Percentiles rank a stretch among this genome's conserved stretches.
phyloP scores from a whole-genome alignment of 306 rosid genomes.

The Geum urbanum region DNA sequence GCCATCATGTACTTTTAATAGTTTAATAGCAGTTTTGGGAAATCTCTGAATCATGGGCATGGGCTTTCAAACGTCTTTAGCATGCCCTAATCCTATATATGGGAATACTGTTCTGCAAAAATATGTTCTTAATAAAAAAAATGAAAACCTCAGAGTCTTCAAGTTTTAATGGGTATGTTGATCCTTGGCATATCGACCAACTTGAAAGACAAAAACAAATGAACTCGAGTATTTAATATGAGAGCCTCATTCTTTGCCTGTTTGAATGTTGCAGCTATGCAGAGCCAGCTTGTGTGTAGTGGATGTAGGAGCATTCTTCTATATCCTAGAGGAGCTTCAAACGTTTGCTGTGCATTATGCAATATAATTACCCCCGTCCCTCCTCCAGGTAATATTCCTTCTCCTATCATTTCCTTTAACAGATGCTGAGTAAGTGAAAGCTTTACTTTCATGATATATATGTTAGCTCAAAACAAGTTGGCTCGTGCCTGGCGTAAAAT shows the following conservation, averaged over 20 bases:
- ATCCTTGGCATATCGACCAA: background rate
- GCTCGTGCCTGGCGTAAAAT: background rate
- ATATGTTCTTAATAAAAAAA: background rate
- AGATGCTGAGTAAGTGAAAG: background rate
- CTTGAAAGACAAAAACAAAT: background rate
- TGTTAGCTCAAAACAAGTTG: background rate
- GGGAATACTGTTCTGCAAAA: background rate
- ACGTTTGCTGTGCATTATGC: conserved; percentile 94
- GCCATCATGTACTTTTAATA: too few species aligned
- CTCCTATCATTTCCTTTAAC: conserved; percentile 1
- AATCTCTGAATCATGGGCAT: too few species aligned
- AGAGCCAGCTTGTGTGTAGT: conserved; percentile 89
- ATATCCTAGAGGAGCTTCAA: conserved; percentile 91
- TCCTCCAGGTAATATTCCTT: conserved; percentile 58
- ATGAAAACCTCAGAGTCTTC: background rate
- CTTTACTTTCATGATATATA: background rate
- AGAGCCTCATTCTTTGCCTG: background rate
- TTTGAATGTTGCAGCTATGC: conserved; percentile 67
- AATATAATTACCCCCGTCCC: conserved; percentile 76
- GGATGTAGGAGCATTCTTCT: conserved; percentile 91
- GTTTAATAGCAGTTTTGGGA: too few species aligned
- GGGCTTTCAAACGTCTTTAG: background rate
- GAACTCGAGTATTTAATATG: background rate
- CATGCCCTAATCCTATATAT: background rate
- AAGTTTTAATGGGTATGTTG: background rate